Evolutionary conservation across 2,329 filamentous ascomycete genomes (phyloP), one percentile per base, ranked within the genome.

Genomic region (Ceratocystis cacaofunesta): DNA sequence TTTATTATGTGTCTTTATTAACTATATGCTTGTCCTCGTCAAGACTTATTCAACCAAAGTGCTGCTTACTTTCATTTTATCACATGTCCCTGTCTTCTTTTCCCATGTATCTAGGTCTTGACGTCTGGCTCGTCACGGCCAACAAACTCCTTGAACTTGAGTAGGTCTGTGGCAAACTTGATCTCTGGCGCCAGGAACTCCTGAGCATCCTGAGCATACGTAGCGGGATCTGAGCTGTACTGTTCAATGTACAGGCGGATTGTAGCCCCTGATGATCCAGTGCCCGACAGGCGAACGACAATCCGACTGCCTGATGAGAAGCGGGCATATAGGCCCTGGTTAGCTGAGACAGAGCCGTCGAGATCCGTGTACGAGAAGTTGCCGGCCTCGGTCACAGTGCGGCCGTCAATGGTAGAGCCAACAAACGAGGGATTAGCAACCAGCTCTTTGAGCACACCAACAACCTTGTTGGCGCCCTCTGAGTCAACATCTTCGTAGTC

Each of bases 341-440:
- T 95, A 74, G 91, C 90, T 73, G 90, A 88, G 65, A 97, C 90
- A 70, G 90, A 96, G 68, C 92, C 94, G 73, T 99, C 94, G n/a
- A 99, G 86, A 74, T 99, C 94, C 7, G 90, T 97, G 83, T 99
- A 99, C 41, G 90, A 90, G 77, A 99, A 99, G 82, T 99, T 92
- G 70, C 92, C 94, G 5, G 92, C 92, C 71, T 95, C 89, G 62
- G 85, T 79, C 55, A 96, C 90, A 73, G 90, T 95, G 74, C 88
- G 89, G 69, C 81, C 90, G 69, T 83, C 82, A 71, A 97, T 82
- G 71, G 84, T 87, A 72, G 89, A 94, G 70, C 91, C 91, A 64
- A 96, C 80, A 72, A 97, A 96, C 67, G 75, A 78, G 63, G 81
- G 74, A 71, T 90, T 83, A 48, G 85, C 85, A 71, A 96, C 89